Percentiles rank a stretch among this genome's conserved stretches.
Evolutionary conservation across 202 grass and related monocot genomes (phyloP).

Genomic region (Setaria viridis): DNA sequence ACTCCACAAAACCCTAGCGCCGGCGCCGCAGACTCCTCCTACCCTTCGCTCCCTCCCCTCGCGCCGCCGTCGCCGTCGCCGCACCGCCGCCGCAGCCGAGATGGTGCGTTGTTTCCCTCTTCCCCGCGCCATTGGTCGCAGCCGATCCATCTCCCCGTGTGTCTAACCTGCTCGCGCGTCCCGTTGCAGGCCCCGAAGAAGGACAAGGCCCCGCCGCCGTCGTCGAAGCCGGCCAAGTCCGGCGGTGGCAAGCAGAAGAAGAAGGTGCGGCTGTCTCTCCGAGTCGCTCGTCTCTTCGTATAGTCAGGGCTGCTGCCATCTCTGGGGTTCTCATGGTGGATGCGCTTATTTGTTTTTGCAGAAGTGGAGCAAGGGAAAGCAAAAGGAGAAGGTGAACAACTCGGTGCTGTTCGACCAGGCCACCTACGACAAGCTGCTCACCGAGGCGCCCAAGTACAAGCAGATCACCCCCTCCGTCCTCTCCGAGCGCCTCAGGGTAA

Average conservation of each 20-base stretch:
- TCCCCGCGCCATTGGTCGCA: neutral
- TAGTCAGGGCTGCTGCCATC: no score
- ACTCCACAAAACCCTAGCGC: conserved; percentile 46
- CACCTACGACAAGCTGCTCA: conserved; percentile 71
- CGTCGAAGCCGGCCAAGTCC: conserved; percentile 87
- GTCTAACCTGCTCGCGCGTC: neutral
- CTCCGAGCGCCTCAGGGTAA: conserved; percentile 82
- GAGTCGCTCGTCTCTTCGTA: neutral
- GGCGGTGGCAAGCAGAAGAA: conserved; percentile 91
- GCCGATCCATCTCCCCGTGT: neutral
- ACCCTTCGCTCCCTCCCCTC: neutral
- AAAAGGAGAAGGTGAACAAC: conserved; percentile 97
- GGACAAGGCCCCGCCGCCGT: conserved; percentile 71
- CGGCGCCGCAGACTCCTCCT: conserved; percentile 8
- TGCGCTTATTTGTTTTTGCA: conserved; percentile 41
- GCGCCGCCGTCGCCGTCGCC: neutral
- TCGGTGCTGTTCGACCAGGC: conserved; percentile 73
- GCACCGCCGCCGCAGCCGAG: neutral
- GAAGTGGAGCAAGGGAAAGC: conserved; percentile 98
- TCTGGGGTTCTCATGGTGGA: conserved; percentile 39
- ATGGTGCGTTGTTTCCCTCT: conserved; percentile 12
- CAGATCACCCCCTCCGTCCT: conserved; percentile 85
- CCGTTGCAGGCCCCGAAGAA: conserved; percentile 80
- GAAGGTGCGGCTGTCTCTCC: conserved; percentile 50
- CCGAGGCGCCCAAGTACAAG: conserved; percentile 80